Evolutionary conservation across 1,284 basidiomycete genomes (phyloP).

Genomic region (Rhodotorula sp.): DNA sequence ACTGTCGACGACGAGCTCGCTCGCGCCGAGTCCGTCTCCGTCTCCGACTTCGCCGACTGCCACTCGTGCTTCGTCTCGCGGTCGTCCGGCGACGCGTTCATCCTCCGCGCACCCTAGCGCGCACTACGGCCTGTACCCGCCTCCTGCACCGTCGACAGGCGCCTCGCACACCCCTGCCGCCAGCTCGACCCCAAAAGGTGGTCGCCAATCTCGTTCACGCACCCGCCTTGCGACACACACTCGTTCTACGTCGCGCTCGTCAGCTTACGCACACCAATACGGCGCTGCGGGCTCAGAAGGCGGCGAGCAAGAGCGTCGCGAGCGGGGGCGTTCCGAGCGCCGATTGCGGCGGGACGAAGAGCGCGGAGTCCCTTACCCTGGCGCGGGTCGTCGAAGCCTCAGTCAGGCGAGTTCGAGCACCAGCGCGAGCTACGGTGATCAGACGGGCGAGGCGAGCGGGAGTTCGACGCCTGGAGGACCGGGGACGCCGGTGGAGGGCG

Average conservation of each 20-base stretch:
- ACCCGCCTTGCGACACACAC: slow-evolving; percentile 1
- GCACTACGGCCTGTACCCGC: background rate
- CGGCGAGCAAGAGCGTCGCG: slow-evolving; percentile 10
- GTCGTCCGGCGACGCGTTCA: background rate
- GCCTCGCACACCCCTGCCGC: background rate
- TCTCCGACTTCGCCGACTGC: background rate
- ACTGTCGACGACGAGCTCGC: background rate
- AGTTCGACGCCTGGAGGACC: too few relatives aligned
- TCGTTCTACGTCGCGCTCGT: slow-evolving; percentile 3
- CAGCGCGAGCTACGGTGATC: background rate
- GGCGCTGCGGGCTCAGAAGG: background rate
- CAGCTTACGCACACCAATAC: background rate
- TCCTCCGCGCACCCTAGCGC: background rate
- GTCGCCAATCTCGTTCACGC: background rate
- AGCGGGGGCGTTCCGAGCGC: slow-evolving; percentile 20
- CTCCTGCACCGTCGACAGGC: slow-evolving; percentile 5
- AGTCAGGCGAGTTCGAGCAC: slow-evolving; percentile 15
- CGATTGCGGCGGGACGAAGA: slow-evolving; percentile 22
- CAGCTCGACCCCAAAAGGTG: too few relatives aligned
- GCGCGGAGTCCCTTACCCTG: background rate
- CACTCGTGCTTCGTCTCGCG: background rate
- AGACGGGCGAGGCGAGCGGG: too few relatives aligned
- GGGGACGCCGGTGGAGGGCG: background rate
- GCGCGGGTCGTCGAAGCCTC: slow-evolving; percentile 1
- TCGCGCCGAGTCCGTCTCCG: background rate